A percentile compares a stretch with the other conserved stretches of the same genome.
These are phyloP conservation scores for Fulvia fulva DNA, from an alignment of 2,329 filamentous ascomycete genomes.

Conservation along the genomic window DNA sequence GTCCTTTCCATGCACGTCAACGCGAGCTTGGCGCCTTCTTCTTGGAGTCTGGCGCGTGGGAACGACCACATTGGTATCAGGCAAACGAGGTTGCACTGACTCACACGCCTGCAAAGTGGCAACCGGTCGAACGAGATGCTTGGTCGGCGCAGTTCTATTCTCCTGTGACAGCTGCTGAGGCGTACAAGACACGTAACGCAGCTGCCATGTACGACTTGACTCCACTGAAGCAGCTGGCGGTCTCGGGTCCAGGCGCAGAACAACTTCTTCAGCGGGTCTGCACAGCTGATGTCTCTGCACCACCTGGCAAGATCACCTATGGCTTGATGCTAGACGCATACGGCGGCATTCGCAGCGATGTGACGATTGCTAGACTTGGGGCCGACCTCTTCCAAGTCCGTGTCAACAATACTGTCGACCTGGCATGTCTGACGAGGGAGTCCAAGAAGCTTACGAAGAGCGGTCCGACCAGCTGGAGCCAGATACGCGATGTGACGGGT, in stretches of 20 bases:
- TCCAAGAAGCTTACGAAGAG: slow-evolving; percentile 47
- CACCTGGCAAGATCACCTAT: slow-evolving; percentile 52
- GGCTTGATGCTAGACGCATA: slow-evolving; percentile 53
- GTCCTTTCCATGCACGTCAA: slow-evolving; percentile 56
- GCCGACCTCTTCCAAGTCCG: slow-evolving; percentile 53
- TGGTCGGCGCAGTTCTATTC: slow-evolving; percentile 59
- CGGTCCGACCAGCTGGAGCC: slow-evolving; percentile 41
- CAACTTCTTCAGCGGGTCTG: slow-evolving; percentile 53
- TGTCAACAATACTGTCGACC: slow-evolving; percentile 54
- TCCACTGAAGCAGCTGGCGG: slow-evolving; percentile 55
- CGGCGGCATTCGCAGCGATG: slow-evolving; percentile 55
- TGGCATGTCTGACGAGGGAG: slow-evolving; percentile 52
- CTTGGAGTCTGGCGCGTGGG: slow-evolving; percentile 58
- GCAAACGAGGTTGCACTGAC: slow-evolving; percentile 51
- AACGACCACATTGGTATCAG: slow-evolving; percentile 61
- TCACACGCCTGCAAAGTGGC: slow-evolving; percentile 52
- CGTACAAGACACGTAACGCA: slow-evolving; percentile 61
- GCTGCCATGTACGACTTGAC: slow-evolving; percentile 63
- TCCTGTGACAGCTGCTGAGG: slow-evolving; percentile 56
- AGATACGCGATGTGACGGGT: slow-evolving; percentile 58
- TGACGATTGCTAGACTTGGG: slow-evolving; percentile 53
- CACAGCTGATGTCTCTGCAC: slow-evolving; percentile 48
- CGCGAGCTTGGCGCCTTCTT: slow-evolving; percentile 56
- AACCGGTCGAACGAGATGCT: slow-evolving; percentile 52
- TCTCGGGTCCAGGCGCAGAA: slow-evolving; percentile 55